Base-by-base conservation (phyloP, 108 stramenopile genomes). In the Fistulifera solaris region DNA sequence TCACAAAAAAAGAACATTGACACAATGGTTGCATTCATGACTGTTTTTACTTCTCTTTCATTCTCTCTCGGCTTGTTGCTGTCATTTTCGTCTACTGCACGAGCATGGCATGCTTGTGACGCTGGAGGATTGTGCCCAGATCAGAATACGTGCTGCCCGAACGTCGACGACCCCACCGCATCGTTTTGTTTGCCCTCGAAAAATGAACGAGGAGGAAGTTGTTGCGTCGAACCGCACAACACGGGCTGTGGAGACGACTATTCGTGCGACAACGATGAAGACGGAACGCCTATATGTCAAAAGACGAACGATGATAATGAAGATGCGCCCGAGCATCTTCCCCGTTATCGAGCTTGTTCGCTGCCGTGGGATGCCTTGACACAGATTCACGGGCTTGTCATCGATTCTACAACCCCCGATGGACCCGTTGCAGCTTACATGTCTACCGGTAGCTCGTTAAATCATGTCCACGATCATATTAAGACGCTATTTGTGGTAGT, bases 401-500 rank as follows among this genome's bases (percentile, higher is more conserved):
- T 54, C 5, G 50, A 23, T 27, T 6, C 18, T 22, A 8, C 25
- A 7, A 5, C 31, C 2, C 28, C 28, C n/a, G 31, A 54, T n/a
- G 31, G 4, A 18, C 28, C 28, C n/a, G 16, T 68, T 61, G 49
- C 75, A 40, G 80, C 76, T 2, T 81, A 81, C 52, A 75, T 59
- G 43, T 71, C 80, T 8, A 77, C 72, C 18, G 61, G 61, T 59
- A 63, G 71, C 1, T 24, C 46, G 6, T 18, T 58, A 1, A 31
- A 66, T 53, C 27, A 18, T 15, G 15, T 18, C 15, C 41, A 59
- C 21, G 14, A 25, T 0, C 24, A 43, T 8, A 58, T 77, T 15
- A 45, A 40, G 1, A 67, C 62, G 8, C 62, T 63, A 1, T n/a
- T 92, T 14, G 58, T 92, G 38, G 56, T 65, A 1, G 56, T 92